Evolutionary conservation across 2,329 filamentous ascomycete genomes (phyloP).

Genomic region (Raffaelea ambrosiae): DNA sequence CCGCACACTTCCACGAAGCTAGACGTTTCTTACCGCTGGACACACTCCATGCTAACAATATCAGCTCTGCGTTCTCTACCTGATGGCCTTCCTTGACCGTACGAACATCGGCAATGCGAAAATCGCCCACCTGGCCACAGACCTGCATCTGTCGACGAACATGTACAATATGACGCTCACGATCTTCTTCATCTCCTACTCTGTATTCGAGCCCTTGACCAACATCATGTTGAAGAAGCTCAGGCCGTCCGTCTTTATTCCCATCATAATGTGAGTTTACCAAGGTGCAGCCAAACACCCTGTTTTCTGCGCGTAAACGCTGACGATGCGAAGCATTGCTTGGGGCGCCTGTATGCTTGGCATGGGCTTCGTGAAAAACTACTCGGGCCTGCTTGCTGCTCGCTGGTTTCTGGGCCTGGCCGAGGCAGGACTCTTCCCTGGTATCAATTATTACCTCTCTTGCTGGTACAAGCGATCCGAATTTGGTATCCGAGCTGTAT

Average conservation of each 20-base stretch:
- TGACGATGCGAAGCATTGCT: constrained; percentile 33
- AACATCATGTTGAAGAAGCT: constrained; percentile 73
- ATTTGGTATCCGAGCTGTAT: constrained; percentile 56
- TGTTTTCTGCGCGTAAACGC: neutral
- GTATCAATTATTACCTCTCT: constrained; percentile 60
- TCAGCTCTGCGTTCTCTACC: constrained; percentile 60
- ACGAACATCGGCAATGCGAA: constrained; percentile 72
- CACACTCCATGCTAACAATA: neutral
- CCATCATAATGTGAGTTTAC: constrained; percentile 64
- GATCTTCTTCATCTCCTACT: constrained; percentile 82
- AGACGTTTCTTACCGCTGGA: no score
- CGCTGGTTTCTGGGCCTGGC: constrained; percentile 64
- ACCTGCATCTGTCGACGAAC: constrained; percentile 51
- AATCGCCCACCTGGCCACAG: constrained; percentile 42
- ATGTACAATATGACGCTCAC: constrained; percentile 70
- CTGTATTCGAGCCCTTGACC: constrained; percentile 67
- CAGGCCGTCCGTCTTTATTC: constrained; percentile 70
- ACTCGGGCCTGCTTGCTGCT: constrained; percentile 56
- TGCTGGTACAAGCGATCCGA: constrained; percentile 75
- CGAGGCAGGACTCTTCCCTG: constrained; percentile 69
- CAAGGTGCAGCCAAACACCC: neutral
- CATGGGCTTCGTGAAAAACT: constrained; percentile 59
- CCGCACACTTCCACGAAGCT: no score
- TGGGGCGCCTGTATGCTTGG: constrained; percentile 64
- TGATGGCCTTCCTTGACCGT: constrained; percentile 65